A percentile compares a stretch with the other conserved stretches of the same genome.
Conservation (phyloP, 2,329 filamentous ascomycete species). For the Hymenoscyphus infarciens region DNA sequence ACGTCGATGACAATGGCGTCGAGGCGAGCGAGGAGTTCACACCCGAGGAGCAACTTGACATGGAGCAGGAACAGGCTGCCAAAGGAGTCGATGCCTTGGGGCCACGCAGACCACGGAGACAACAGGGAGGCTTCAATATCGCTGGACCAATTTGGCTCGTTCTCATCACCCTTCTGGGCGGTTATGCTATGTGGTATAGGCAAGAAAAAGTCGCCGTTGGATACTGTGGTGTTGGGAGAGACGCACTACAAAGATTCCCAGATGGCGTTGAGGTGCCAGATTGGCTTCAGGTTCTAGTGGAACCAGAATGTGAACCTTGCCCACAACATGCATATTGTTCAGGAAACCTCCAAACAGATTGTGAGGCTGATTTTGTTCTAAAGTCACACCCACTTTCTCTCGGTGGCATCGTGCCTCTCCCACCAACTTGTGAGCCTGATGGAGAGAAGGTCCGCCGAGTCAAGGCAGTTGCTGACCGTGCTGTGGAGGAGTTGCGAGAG, state of each 20-base stretch:
- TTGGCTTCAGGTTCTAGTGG: conserved; percentile 64
- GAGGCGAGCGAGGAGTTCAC: conserved; percentile 90
- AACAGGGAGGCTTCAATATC: conserved; percentile 47
- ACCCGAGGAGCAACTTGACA: conserved; percentile 79
- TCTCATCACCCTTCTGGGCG: conserved; percentile 63
- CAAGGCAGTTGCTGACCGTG: conserved; percentile 81
- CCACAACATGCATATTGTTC: conserved; percentile 89
- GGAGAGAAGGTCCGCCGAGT: conserved; percentile 86
- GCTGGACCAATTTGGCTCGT: conserved; percentile 69
- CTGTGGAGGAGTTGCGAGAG: conserved; percentile 80
- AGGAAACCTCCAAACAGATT: conserved; percentile 69
- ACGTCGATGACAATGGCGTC: conserved; percentile 44
- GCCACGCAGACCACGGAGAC: conserved; percentile 40
- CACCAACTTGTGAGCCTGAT: conserved; percentile 91
- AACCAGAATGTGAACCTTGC: conserved; percentile 84
- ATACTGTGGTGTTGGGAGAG: conserved; percentile 81
- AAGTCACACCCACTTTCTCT: conserved; percentile 80
- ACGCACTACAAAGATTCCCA: conserved; percentile 44
- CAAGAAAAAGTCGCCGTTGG: conserved; percentile 96
- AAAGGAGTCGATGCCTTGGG: conserved; percentile 47
- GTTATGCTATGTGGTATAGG: conserved; percentile 79
- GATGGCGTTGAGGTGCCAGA: conserved; percentile 64
- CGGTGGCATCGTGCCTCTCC: conserved; percentile 75
- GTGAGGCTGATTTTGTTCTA: conserved; percentile 83
- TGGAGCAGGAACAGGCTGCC: conserved; percentile 65